phyloP scores from a whole-genome alignment of 2,329 filamentous ascomycete genomes.

The Colletotrichum siamense region DNA sequence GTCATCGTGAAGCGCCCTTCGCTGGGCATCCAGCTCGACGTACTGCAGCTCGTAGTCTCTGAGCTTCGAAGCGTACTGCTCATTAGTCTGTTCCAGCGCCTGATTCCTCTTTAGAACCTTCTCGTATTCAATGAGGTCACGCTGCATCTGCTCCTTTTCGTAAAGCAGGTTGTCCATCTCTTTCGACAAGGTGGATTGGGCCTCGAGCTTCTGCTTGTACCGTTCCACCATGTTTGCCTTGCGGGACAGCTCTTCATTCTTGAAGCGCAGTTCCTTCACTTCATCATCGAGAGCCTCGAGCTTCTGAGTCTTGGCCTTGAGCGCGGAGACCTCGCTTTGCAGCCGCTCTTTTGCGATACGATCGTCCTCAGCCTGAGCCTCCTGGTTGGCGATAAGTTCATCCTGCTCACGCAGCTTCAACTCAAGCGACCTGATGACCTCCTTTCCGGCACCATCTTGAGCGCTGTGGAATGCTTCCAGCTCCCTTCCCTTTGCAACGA shows the following conservation, averaged over 20 bases:
- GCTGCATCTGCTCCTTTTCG: slow-evolving; percentile 59
- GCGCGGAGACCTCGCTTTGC: slow-evolving; percentile 52
- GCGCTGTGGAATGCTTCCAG: slow-evolving; percentile 55
- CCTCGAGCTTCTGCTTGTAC: slow-evolving; percentile 67
- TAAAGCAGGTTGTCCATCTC: slow-evolving; percentile 62
- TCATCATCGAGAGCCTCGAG: slow-evolving; percentile 62
- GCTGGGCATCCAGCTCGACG: slow-evolving; percentile 45
- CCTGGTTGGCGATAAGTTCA: slow-evolving; percentile 73
- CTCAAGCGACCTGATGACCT: slow-evolving; percentile 59
- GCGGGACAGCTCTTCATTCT: slow-evolving; percentile 63
- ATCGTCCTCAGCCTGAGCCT: slow-evolving; percentile 66
- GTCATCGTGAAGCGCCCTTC: slow-evolving; percentile 49
- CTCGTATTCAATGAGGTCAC: slow-evolving; percentile 43
- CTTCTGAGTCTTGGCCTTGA: slow-evolving; percentile 52
- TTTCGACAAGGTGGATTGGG: slow-evolving; percentile 58
- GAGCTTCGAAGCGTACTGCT: slow-evolving; percentile 34
- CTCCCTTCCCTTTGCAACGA: slow-evolving; percentile 61
- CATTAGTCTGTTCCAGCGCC: slow-evolving; percentile 38
- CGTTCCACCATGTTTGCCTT: slow-evolving; percentile 69
- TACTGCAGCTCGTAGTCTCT: slow-evolving; percentile 40
- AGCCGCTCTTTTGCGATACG: slow-evolving; percentile 50
- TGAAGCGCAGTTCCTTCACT: slow-evolving; percentile 63
- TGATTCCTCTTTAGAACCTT: slow-evolving; percentile 40
- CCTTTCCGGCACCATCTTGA: slow-evolving; percentile 57
- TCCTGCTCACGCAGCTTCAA: slow-evolving; percentile 69